Conservation (phyloP, 176 grass and related monocot genomes). For the Zea mays region Zm-B73-REFERENCE-NAM-5.0 NC_050097.1:170572501-170573000, state of each 20-base stretch:
- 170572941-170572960: slow-evolving; percentile 85
- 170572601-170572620: slow-evolving; percentile 45
- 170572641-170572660: slow-evolving; percentile 50
- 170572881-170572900: slow-evolving; percentile 36
- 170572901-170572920: slow-evolving; percentile 65
- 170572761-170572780: slow-evolving; percentile 78
- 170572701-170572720: slow-evolving; percentile 9
- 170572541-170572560: slow-evolving; percentile 21
- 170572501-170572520: neutral
- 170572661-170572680: slow-evolving; percentile 85
- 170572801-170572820: slow-evolving; percentile 80
- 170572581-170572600: slow-evolving; percentile 61
- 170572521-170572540: slow-evolving; percentile 21
- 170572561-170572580: slow-evolving; percentile 73
- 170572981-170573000: slow-evolving; percentile 65
- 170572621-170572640: slow-evolving; percentile 45
- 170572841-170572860: slow-evolving; percentile 34
- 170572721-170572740: slow-evolving; percentile 33
- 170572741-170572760: slow-evolving; percentile 56
- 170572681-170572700: slow-evolving; percentile 42
- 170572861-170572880: slow-evolving; percentile 11
- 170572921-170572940: slow-evolving; percentile 83
- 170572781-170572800: slow-evolving; percentile 75
- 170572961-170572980: slow-evolving; percentile 80
- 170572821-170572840: slow-evolving; percentile 40